Conservation (phyloP, 73 alveolate genomes). For the Uronychia setigera region DNA sequence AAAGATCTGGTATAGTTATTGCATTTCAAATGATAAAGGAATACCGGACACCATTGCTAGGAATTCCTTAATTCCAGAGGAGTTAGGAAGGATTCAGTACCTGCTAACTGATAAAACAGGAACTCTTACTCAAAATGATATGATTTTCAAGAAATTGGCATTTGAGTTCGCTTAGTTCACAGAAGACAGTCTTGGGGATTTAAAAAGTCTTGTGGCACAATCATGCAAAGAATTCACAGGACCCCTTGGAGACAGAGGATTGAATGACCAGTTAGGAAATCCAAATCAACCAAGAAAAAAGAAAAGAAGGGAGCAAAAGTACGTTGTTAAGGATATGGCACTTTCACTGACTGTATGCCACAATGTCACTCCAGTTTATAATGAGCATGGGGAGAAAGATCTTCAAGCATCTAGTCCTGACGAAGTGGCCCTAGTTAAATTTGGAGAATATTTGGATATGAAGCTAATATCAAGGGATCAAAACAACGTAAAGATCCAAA, state of each 20-base stretch:
- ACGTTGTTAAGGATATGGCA: constrained; percentile 68
- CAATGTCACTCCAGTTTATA: constrained; percentile 80
- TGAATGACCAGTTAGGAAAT: constrained; percentile 39
- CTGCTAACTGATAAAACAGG: constrained; percentile 96
- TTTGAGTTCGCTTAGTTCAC: constrained; percentile 76
- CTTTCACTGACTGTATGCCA: constrained; percentile 77
- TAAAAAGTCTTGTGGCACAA: constrained; percentile 61
- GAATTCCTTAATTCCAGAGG: constrained; percentile 91
- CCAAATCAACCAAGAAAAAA: constrained; percentile 23
- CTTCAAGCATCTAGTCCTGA: constrained; percentile 88
- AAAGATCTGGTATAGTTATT: constrained; percentile 75
- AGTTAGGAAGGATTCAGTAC: constrained; percentile 89
- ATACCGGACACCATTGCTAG: constrained; percentile 89
- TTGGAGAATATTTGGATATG: constrained; percentile 66
- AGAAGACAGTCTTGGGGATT: constrained; percentile 77
- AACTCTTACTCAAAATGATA: constrained; percentile 92
- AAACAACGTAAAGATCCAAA: constrained; percentile 46
- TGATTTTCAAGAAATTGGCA: constrained; percentile 83
- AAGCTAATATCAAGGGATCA: constrained; percentile 64
- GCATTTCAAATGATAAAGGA: constrained; percentile 71
- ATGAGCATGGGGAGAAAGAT: constrained; percentile 52
- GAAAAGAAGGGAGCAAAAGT: constrained; percentile 72
- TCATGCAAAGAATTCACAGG: constrained; percentile 55
- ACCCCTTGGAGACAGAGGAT: constrained; percentile 56
- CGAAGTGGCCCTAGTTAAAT: constrained; percentile 86